Base-by-base conservation (phyloP, 192 early-diverging fungal species). In the Coemansia guatemalensis region DNA sequence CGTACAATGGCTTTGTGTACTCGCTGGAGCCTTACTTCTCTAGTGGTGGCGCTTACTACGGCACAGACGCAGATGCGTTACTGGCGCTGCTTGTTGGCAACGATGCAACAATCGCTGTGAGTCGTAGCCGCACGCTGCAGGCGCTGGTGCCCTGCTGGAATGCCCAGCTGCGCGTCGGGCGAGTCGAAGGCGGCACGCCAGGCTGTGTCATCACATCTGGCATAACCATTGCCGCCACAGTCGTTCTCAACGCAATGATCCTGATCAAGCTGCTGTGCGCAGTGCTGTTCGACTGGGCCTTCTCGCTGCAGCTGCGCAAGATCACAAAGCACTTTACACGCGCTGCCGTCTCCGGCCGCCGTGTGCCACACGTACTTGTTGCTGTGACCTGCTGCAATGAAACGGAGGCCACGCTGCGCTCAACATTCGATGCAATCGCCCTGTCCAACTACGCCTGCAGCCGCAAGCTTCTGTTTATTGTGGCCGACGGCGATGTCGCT, bases 351-450 rank as follows among this genome's bases (percentile, higher is more conserved):
- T 17, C 39, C 14, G 39, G 39, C 14, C 39, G 39, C 20, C 69
- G 67, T 8, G 60, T 69, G 9, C 75, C 70, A 30, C 65, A 60
- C 32, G 67, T 65, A 48, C 53, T 96, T n/a, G 82, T 91, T 5
- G 65, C 94, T 12, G 88, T 98, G 0, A 92, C 94, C 5, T 93
- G 92, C 71, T 98, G 96, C 73, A 93, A 94, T 51, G 95, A 98
- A 65, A 87, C 87, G 47, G 86, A 89, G 52, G 78, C 71, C 14
- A 90, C 91, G 7, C 67, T 95, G 20, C 84, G 88, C 14, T 87
- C 82, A 2, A 96, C 95, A 7, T 80, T 96, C 21, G 92, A 94
- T 60, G 93, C 94, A n/a, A 75, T 96, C 25, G 92, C 93, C 1
- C 81, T 86, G 20, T 87, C 87, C 21, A 87, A 94, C 71, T 98